A percentile compares a stretch with the other conserved stretches of the same genome.
These are phyloP conservation scores for Amesomyces nigricolor DNA, from an alignment of 2,329 filamentous ascomycete species.

Conservation along the genomic window DNA sequence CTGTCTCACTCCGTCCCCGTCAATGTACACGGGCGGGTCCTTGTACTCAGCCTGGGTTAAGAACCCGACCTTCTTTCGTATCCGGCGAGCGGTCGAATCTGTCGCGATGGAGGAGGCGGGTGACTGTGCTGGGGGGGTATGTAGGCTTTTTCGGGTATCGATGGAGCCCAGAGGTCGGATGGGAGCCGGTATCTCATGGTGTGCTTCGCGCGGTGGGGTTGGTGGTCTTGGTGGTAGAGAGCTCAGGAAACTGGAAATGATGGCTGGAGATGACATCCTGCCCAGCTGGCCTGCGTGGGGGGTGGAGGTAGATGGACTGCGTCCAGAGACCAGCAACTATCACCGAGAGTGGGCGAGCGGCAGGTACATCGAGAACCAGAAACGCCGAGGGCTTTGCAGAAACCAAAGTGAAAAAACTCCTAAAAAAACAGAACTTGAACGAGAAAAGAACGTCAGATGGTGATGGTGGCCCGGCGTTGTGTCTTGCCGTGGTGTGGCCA, in stretches of 20 bases:
- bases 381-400: background rate
- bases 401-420: background rate
- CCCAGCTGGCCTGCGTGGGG: conserved; percentile 2
- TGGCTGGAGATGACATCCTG: conserved; percentile 37
- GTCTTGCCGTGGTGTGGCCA: conserved; percentile 6
- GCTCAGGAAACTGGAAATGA: conserved; percentile 42
- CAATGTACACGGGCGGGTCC: conserved; percentile 44
- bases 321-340: conserved; percentile 18
- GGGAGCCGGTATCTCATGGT: conserved; percentile 34
- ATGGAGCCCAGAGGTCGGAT: conserved; percentile 35
- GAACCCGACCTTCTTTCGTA: conserved; percentile 53
- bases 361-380: conserved; percentile 12
- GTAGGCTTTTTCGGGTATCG: conserved; percentile 37
- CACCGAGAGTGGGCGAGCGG: conserved; percentile 12
- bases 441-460: conserved; percentile 8
- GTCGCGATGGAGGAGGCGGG: conserved; percentile 40
- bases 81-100: conserved; percentile 40
- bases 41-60: conserved; percentile 52
- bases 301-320: conserved; percentile 9
- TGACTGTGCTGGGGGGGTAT: conserved; percentile 50
- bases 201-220: conserved; percentile 59
- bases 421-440: background rate
- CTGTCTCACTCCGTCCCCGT: conserved; percentile 35
- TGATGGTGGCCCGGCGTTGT: background rate
- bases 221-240: conserved; percentile 55